Conservation (phyloP, 345 rosid species). For the Sisymbrium irio region DNA sequence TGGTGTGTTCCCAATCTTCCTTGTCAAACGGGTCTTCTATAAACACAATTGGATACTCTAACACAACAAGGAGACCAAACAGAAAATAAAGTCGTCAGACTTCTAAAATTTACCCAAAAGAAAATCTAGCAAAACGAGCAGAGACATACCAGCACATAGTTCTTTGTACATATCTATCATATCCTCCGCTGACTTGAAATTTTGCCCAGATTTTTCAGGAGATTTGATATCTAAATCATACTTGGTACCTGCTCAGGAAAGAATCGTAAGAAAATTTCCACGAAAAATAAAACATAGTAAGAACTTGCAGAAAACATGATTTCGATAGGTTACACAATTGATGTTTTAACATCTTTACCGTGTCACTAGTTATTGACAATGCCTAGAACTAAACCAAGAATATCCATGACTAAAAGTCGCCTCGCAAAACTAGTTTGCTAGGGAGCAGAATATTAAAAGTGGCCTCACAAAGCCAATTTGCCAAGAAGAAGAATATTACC, state of each 20-base stretch:
- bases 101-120: slow-evolving; percentile 2
- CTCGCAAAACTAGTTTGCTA: neutral
- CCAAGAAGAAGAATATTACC: slow-evolving; percentile 47
- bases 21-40: slow-evolving; percentile 98
- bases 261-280: neutral
- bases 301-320: neutral
- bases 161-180: slow-evolving; percentile 91
- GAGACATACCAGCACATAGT: slow-evolving; percentile 66
- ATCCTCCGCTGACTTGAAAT: slow-evolving; percentile 92
- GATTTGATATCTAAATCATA: slow-evolving; percentile 81
- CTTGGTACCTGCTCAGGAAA: slow-evolving; percentile 63
- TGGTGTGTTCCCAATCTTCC: slow-evolving; percentile 97
- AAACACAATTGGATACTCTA: slow-evolving; percentile 81
- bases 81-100: slow-evolving; percentile 16
- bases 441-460: neutral
- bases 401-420: neutral
- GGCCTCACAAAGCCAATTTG: slow-evolving; percentile 5
- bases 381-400: slow-evolving; percentile 15
- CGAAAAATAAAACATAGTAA: neutral
- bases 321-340: neutral
- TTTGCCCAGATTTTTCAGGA: slow-evolving; percentile 69
- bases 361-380: neutral
- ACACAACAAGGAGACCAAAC: slow-evolving; percentile 22
- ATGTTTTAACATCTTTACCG: neutral
- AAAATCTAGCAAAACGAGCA: slow-evolving; percentile 5